Base-by-base conservation (phyloP, 1,284 basidiomycete genomes). In the Earliella scabrosa region DNA sequence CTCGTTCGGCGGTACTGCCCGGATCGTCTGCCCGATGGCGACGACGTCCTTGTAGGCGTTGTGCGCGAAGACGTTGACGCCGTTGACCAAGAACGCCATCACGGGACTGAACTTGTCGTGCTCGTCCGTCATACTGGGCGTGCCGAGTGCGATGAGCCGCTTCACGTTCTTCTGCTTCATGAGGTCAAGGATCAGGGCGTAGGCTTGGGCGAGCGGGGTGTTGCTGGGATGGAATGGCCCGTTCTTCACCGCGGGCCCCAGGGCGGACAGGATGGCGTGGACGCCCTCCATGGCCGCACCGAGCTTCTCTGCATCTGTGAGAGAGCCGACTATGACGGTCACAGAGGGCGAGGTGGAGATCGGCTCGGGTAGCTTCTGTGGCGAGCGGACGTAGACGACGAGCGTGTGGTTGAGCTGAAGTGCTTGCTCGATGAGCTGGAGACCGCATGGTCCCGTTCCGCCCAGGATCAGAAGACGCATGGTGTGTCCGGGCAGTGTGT, bases 141-240 rank as follows among this genome's bases (percentile, higher is more conserved):
- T 88, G 10, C 85, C 86, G 16, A 90, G 80, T 18, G 78, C 77
- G 50, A 90, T 79, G 63, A 90, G 75, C 4, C 88, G 82, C 47
- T 75, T 80, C 55, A 88, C 75, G 24, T 71, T 65, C 32, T 75
- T 72, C 32, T 75, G 67, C 45, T 75, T 72, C 86, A 90, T 88
- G 50, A 77, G 53, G 24, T 76, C 74, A 60, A 90, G 76, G 61
- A 90, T 65, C 38, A 73, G 60, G 14, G 72, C 66, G 66, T 88
- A 90, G 21, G 78, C 85, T 29, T 76, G 76, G 2, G 86, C 85
- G 46, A 90, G 73, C 5, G 88, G 88, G 6, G 79, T 83, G 56
- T 77, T 74, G 34, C 72, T 56, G 21, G 81, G 75, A 64, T 82
- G 71, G 36, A 71, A 66, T 4, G 70, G 68, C 1, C 72, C 71